Evolutionary conservation across 2,329 filamentous ascomycete species (phyloP), one percentile per base, ranked within the genome.

Genomic region (Calonectria pteridis): DNA sequence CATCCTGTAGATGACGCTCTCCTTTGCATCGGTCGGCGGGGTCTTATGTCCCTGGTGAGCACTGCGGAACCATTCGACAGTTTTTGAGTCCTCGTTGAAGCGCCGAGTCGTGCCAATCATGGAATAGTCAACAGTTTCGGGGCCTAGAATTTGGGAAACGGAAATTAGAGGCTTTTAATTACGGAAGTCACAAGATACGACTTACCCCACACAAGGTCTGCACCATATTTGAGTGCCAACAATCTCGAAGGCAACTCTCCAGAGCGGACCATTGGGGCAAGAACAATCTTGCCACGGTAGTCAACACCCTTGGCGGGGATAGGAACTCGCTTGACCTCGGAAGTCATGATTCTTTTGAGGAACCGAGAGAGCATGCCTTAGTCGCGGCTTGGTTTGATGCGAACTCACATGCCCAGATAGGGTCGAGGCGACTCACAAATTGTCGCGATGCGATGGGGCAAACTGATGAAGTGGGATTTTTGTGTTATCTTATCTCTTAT

Each of bases 241-340:
- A 99, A 90, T 72, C 97, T 93, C 49, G 95, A 97, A 4, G 97
- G 96, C 74, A 98, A 88, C 87, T 99, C 97, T 82, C 97, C 97
- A n/a, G 95, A 98, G 78, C 97, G 94, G 72, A 98, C 96, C 97
- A 99, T 99, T 50, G 97, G 97, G 75, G 97, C 97, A 76, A 99
- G 93, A 55, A 98, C 97, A 77, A 98, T 87, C 85, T 97, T 98
- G 85, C 94, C 94, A 79, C 96, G 92, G 86, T 98, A 98, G 87
- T 98, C 95, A 81, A 98, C 95, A 66, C 96, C 96, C 84, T 94
- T 94, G 74, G 89, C 90, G 77, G 96, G 96, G 77, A 98, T 98
- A 66, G 95, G 93, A 46, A 98, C 94, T 82, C 89, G 92, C 82
- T 93, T 93, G 73, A 87, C 80, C 79, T 87, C 85, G 69, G 89